phyloP scores from a whole-genome alignment of 768 basidiomycete species.

The Macrolepiota albuminosa region DNA sequence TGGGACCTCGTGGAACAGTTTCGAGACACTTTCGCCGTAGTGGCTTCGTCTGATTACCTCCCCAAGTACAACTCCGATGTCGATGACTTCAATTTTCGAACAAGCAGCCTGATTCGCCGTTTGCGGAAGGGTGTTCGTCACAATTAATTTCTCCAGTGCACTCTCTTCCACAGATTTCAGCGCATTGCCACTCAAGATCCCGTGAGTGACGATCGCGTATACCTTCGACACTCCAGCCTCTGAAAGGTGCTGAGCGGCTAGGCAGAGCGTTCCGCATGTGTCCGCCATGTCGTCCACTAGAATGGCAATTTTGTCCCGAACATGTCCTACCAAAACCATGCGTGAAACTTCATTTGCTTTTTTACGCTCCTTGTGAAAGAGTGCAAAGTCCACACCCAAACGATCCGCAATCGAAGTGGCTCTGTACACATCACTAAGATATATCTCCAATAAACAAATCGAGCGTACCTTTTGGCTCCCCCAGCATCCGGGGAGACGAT shows the following conservation, averaged over 20 bases:
- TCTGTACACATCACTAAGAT: conserved; percentile 37
- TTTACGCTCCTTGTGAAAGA: conserved; percentile 99
- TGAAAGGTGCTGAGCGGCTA: conserved; percentile 84
- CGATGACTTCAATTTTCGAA: conserved; percentile 86
- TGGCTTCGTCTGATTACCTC: conserved; percentile 95
- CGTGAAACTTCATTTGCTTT: conserved; percentile 93
- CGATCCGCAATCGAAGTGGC: conserved; percentile 97
- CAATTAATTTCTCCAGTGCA: conserved; percentile 87
- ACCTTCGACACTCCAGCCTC: conserved; percentile 86
- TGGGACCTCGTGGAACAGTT: conserved; percentile 86
- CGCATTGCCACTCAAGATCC: conserved; percentile 89
- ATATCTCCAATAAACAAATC: conserved; percentile 7
- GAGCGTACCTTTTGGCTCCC: conserved; percentile 86
- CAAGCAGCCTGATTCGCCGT: conserved; percentile 65
- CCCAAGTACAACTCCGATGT: conserved; percentile 91
- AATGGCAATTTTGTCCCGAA: conserved; percentile 88
- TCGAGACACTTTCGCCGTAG: conserved; percentile 93
- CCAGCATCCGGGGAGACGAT: conserved; percentile 99
- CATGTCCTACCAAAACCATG: conserved; percentile 94
- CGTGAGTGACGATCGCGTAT: conserved; percentile 94
- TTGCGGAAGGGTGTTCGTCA: conserved; percentile 98
- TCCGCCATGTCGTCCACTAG: conserved; percentile 99
- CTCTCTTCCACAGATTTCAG: conserved; percentile 68
- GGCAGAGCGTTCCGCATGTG: conserved; percentile 89
- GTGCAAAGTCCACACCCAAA: conserved; percentile 93